Base-by-base conservation (phyloP, 2,329 filamentous ascomycete species). In the Alternaria burnsii region DNA sequence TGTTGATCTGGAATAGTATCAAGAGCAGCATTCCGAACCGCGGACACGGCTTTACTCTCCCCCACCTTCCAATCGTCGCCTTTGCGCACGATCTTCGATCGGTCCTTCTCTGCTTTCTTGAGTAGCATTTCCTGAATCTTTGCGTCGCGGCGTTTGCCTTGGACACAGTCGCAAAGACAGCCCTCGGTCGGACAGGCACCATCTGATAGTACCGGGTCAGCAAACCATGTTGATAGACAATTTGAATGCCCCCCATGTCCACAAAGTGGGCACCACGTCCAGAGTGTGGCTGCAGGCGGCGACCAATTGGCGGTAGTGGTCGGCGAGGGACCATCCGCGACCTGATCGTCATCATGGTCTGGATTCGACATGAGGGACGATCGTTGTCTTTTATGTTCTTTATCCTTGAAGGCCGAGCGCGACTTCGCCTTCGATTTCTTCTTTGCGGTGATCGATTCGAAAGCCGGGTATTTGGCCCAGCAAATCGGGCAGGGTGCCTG, bases 121-220 rank as follows among this genome's bases (percentile, higher is more conserved):
- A 66, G 64, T 16, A 72, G 62, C 24, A 71, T 34, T 22, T 78
- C 73, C 36, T 71, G 58, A 8, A 78, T 60, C 57, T 75, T 77
- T 18, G 72, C 69, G 40, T 77, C 71, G 9, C 78, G 72, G 24
- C 75, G 66, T 5, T 78, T 78, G 12, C 86, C 85, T 3, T 82
- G 80, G 2, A 83, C 83, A 65, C 87, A 89, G 68, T 88, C 86
- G 67, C 87, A 88, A 54, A 84, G 76, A 72, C 87, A 89, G 18
- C 86, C 87, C 48, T 83, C 81, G 8, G 83, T 87, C 3, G 86
- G 83, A 76, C 87, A 89, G 30, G 81, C 82, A 16, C 86, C 87
- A 63, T 85, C 82, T 38, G 81, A 79, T 32, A 81, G 65, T 14
- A 47, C 73, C 20, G 80, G 65, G 53, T 84, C 81, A 18, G 77